These are phyloP conservation scores for Amanita pallidorosea DNA, from an alignment of 768 basidiomycete genomes.

Conservation along the genomic window DNA sequence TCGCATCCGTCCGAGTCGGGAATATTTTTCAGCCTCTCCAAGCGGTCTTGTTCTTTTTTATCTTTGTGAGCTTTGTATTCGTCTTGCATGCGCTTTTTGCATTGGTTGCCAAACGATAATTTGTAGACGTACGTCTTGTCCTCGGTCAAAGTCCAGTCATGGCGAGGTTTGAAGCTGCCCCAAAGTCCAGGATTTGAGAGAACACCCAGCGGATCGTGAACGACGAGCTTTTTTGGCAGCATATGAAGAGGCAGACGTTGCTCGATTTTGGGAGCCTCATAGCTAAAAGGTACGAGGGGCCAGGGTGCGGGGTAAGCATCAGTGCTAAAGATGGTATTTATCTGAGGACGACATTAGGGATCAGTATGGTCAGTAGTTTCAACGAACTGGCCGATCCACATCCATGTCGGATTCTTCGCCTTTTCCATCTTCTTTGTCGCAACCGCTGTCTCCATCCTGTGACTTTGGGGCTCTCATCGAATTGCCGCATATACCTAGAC, in stretches of 20 bases:
- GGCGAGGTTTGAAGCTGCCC: too few species aligned
- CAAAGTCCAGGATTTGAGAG: too few species aligned
- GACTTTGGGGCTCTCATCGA: background rate
- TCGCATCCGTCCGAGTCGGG: constrained; percentile 1
- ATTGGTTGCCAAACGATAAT: constrained; percentile 10
- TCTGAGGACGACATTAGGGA: background rate
- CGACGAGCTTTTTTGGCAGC: constrained; percentile 15
- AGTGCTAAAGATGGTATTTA: background rate
- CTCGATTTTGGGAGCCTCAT: constrained; percentile 12
- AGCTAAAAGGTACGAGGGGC: constrained; percentile 28
- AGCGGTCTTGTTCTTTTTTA: background rate
- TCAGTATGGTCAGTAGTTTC: background rate
- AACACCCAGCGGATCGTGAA: constrained; percentile 15
- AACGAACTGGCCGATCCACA: background rate
- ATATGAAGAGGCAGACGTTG: constrained; percentile 14
- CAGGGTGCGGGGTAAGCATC: constrained; percentile 25
- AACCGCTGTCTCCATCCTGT: background rate
- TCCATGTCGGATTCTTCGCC: background rate
- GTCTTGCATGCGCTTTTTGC: background rate
- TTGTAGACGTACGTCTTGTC: constrained; percentile 21
- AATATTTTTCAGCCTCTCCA: background rate
- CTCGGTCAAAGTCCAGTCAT: constrained; percentile 17
- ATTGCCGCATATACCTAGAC: background rate
- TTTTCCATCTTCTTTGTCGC: background rate
- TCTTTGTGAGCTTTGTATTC: background rate